A percentile compares a stretch with the other conserved stretches of the same genome.
These are phyloP conservation scores for Claviceps arundinis DNA, from an alignment of 2,329 filamentous ascomycete species.

Conservation along the genomic window DNA sequence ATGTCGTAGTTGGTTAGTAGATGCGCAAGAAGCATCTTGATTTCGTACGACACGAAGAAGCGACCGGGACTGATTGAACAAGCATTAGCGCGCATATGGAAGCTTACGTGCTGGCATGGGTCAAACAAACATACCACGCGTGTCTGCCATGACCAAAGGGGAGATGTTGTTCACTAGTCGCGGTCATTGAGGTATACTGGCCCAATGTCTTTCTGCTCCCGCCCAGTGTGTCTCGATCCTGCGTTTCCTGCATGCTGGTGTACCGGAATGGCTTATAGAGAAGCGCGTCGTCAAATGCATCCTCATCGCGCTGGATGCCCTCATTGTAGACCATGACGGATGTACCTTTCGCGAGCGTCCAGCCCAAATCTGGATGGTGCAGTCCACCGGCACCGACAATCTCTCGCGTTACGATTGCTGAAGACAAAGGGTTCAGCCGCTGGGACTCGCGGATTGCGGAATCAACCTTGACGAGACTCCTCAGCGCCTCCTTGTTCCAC, in stretches of 20 bases:
- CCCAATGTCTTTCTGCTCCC: slow-evolving; percentile 22
- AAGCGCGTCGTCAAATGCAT: slow-evolving; percentile 27
- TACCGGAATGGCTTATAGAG: slow-evolving; percentile 38
- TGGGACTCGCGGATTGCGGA: slow-evolving; percentile 41
- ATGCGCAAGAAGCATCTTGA: slow-evolving; percentile 40
- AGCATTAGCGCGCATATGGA: background rate
- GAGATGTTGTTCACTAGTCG: slow-evolving; percentile 36
- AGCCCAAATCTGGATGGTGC: slow-evolving; percentile 20
- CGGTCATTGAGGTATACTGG: slow-evolving; percentile 29
- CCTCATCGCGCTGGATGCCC: slow-evolving; percentile 32
- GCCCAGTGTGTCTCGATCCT: slow-evolving; percentile 15
- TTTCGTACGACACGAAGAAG: slow-evolving; percentile 42
- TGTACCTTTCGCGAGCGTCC: slow-evolving; percentile 26
- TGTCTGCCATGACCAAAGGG: slow-evolving; percentile 46
- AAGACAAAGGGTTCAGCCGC: slow-evolving; percentile 32
- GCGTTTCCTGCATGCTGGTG: slow-evolving; percentile 26
- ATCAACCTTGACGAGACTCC: slow-evolving; percentile 31
- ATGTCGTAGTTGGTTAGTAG: slow-evolving; percentile 40
- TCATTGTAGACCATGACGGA: slow-evolving; percentile 30
- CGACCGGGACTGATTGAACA: slow-evolving; percentile 29
- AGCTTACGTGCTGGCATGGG: no score
- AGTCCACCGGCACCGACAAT: slow-evolving; percentile 31
- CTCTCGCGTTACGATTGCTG: slow-evolving; percentile 32
- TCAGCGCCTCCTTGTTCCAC: slow-evolving; percentile 34
- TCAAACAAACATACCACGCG: slow-evolving; percentile 22